Base-by-base conservation (phyloP, 2,329 filamentous ascomycete species). In the Trichoderma atrobrunneum region DNA sequence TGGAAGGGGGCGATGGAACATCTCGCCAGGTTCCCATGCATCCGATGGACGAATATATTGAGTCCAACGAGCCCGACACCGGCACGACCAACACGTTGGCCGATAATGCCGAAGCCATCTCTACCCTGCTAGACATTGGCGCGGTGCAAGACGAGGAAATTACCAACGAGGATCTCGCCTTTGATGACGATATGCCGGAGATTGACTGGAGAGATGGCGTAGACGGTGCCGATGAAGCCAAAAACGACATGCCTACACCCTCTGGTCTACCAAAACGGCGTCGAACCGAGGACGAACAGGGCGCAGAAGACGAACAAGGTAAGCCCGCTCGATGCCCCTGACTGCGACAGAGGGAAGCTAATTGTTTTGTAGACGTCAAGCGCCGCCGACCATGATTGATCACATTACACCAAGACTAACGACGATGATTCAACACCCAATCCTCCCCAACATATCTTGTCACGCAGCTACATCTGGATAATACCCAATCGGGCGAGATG, bases 51-150 rank as follows among this genome's bases (percentile, higher is more conserved):
- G 76, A 76, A 39, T 71, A 74, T 32, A 72, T 72, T 18, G 62
- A 75, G 48, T n/a, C 75, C 12, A 73, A 69, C 39, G 74, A 75
- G 30, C 72, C 73, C n/a, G 72, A 76, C 59, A 77, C 78, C 30
- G 80, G 78, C 70, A 79, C 79, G 24, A 81, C 80, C 18, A 76
- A 79, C 32, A 81, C 80, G 6, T 73, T 81, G 39, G 75, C 77
- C 63, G 81, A 78, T 59, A 78, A 80, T 43, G 80, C 78, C 48
- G 79, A 80, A 36, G 77, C 74, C 28, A 75, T 73, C 28, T 75
- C 75, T 51, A 69, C 76, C 51, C 72, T 75, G 32, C 75, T 76
- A 51, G 77, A 80, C 24, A 71, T 75, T 10, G 73, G 75, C 39
- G 74, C 73, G 30, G 75, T 75, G 30, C 74, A 72, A 26, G 43